These are phyloP conservation scores for Raphidocelis subcapitata DNA, from an alignment of 139 green algal genomes.

Conservation along the genomic window DNA sequence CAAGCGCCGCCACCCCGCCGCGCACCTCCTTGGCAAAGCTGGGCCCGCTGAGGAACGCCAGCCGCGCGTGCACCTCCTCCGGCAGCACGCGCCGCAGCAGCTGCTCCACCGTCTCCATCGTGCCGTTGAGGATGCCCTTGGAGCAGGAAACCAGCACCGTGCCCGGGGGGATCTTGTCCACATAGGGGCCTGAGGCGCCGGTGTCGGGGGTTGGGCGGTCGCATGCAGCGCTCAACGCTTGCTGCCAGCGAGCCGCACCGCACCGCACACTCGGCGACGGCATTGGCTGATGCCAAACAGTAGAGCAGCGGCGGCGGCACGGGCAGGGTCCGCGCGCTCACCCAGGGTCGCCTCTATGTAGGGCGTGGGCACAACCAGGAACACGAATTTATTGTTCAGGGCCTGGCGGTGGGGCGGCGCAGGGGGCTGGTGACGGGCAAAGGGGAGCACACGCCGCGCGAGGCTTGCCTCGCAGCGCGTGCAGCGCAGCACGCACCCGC, in stretches of 20 bases:
- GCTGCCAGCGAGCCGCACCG: too few species aligned
- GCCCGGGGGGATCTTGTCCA: slow-evolving; percentile 15
- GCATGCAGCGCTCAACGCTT: not conserved
- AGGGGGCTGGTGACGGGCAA: not conserved
- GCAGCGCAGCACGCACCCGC: not conserved
- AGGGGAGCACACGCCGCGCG: not conserved
- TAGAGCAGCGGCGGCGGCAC: too few species aligned
- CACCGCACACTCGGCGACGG: not conserved
- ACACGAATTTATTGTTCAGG: not conserved
- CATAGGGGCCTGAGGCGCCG: slow-evolving; percentile 1
- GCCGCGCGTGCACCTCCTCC: slow-evolving; percentile 4
- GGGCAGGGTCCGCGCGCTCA: slow-evolving; percentile 1
- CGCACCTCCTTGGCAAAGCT: slow-evolving; percentile 85
- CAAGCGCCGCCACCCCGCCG: too few species aligned
- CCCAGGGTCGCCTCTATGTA: slow-evolving; percentile 67
- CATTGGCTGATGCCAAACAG: too few species aligned
- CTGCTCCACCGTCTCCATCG: slow-evolving; percentile 65
- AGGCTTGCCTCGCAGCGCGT: not conserved
- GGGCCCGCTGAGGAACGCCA: slow-evolving; percentile 84
- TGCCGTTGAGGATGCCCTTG: slow-evolving; percentile 81
- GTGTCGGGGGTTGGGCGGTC: not conserved
- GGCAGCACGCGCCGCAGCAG: slow-evolving; percentile 68
- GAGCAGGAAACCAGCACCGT: slow-evolving; percentile 77
- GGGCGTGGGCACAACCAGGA: slow-evolving; percentile 78
- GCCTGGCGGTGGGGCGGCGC: not conserved